These are phyloP conservation scores for Podila epicladia DNA, from an alignment of 192 early-diverging fungal genomes.

Conservation along the genomic window DNA sequence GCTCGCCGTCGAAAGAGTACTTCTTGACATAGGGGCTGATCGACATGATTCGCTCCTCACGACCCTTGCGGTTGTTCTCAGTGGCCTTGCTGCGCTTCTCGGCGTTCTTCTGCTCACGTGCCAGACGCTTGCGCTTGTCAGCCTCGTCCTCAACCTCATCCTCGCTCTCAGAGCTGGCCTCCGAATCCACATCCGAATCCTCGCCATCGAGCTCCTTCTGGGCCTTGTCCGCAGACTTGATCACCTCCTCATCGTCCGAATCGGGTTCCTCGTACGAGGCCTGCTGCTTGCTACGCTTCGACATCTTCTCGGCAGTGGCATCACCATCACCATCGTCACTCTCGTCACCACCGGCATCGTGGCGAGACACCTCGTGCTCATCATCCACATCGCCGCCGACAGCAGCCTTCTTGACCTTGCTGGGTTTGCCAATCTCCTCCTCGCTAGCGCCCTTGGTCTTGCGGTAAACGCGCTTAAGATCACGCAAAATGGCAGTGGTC, in stretches of 20 bases:
- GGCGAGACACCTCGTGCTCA: conserved; percentile 37
- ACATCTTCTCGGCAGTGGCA: conserved; percentile 74
- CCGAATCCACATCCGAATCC: conserved; percentile 51
- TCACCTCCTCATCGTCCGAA: conserved; percentile 81
- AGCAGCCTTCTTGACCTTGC: conserved; percentile 43
- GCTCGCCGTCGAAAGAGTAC: conserved; percentile 73
- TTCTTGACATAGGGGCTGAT: conserved; percentile 71
- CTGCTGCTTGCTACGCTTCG: conserved; percentile 67
- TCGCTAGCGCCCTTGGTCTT: conserved; percentile 49
- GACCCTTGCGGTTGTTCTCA: conserved; percentile 31
- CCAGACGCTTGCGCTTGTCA: conserved; percentile 37
- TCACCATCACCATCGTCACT: conserved; percentile 78
- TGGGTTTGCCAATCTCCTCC: conserved; percentile 51
- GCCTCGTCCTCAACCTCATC: conserved; percentile 50
- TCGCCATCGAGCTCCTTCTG: conserved; percentile 49
- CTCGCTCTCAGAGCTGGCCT: conserved; percentile 33
- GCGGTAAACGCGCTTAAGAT: conserved; percentile 70
- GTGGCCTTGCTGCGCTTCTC: conserved; percentile 23
- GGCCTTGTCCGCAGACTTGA: conserved; percentile 50
- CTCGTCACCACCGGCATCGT: conserved; percentile 45
- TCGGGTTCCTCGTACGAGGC: conserved; percentile 86
- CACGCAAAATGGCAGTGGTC: conserved; percentile 78
- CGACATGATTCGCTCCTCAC: conserved; percentile 66
- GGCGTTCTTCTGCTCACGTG: conserved; percentile 32
- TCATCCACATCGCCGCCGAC: conserved; percentile 66